Evolutionary conservation across 495 filamentous ascomycete genomes (phyloP).

Genomic region (Hypoxylon lienhwacheense): DNA sequence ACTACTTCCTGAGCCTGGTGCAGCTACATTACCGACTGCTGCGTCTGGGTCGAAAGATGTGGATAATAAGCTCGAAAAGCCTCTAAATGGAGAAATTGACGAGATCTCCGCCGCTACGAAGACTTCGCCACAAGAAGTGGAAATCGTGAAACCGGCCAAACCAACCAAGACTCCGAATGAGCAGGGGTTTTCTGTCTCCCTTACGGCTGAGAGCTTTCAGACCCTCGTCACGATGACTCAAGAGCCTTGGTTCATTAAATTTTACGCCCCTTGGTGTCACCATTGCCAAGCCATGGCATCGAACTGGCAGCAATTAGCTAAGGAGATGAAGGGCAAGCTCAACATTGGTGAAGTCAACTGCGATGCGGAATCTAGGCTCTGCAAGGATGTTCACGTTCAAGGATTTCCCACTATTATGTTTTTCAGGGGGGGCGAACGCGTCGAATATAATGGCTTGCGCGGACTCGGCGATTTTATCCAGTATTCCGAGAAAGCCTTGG

Average conservation of each 20-base stretch:
- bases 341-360: slow-evolving; percentile 98
- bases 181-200: slow-evolving; percentile 68
- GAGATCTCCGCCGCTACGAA: slow-evolving; percentile 37
- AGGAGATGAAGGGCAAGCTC: slow-evolving; percentile 81
- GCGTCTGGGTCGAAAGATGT: slow-evolving; percentile 19
- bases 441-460: slow-evolving; percentile 90
- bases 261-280: slow-evolving; percentile 95
- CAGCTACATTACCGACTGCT: slow-evolving; percentile 17
- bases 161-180: slow-evolving; percentile 65
- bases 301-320: slow-evolving; percentile 84
- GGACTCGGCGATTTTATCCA: slow-evolving; percentile 87
- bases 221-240: slow-evolving; percentile 79
- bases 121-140: slow-evolving; percentile 12
- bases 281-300: slow-evolving; percentile 93
- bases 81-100: slow-evolving; percentile 23
- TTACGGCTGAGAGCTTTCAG: slow-evolving; percentile 86
- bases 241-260: slow-evolving; percentile 98
- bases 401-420: slow-evolving; percentile 89
- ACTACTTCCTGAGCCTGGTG: slow-evolving; percentile 46
- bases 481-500: slow-evolving; percentile 84
- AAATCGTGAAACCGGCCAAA: slow-evolving; percentile 44
- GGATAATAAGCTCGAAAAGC: slow-evolving; percentile 28
- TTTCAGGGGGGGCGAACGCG: slow-evolving; percentile 87
- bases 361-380: slow-evolving; percentile 77
- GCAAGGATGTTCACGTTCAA: slow-evolving; percentile 78